Evolutionary conservation across 345 rosid genomes (phyloP).

Genomic region (Salix arbutifolia): DNA sequence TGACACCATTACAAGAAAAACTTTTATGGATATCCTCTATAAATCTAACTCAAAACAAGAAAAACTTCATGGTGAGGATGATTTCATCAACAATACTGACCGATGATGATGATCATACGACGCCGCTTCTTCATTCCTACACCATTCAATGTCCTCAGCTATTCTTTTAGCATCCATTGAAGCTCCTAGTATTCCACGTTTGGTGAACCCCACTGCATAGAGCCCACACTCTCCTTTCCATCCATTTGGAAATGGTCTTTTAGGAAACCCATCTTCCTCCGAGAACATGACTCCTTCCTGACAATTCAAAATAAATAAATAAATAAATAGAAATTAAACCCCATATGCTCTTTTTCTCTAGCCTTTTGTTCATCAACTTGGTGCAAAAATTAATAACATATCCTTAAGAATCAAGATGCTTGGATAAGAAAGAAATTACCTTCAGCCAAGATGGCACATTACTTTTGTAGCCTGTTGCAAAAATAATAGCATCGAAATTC

Average conservation of each 20-base stretch:
- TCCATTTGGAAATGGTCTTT: constrained; percentile 31
- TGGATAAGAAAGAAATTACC: constrained; percentile 33
- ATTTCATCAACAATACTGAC: constrained; percentile 11
- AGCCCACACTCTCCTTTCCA: constrained; percentile 33
- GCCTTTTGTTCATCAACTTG: neutral
- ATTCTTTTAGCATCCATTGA: constrained; percentile 33
- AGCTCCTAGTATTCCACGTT: constrained; percentile 35
- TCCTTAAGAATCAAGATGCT: neutral
- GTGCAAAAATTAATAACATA: neutral
- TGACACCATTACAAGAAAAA: too few species aligned
- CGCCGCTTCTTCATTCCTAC: constrained; percentile 17
- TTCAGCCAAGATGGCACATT: constrained; percentile 83
- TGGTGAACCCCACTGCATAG: constrained; percentile 36
- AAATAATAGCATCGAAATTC: constrained; percentile 71
- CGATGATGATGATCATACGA: constrained; percentile 7
- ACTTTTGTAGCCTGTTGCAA: constrained; percentile 90
- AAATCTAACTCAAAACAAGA: neutral
- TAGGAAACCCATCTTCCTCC: constrained; percentile 31
- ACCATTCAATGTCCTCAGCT: constrained; percentile 18
- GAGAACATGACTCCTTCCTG: constrained; percentile 36
- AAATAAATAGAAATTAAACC: neutral
- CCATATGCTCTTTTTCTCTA: neutral
- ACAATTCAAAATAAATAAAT: neutral
- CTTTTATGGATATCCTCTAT: neutral
- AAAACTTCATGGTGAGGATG: neutral